Evolutionary conservation across 2,329 filamentous ascomycete genomes (phyloP), one percentile per base, ranked within the genome.

Genomic region (Fusarium compactum): DNA sequence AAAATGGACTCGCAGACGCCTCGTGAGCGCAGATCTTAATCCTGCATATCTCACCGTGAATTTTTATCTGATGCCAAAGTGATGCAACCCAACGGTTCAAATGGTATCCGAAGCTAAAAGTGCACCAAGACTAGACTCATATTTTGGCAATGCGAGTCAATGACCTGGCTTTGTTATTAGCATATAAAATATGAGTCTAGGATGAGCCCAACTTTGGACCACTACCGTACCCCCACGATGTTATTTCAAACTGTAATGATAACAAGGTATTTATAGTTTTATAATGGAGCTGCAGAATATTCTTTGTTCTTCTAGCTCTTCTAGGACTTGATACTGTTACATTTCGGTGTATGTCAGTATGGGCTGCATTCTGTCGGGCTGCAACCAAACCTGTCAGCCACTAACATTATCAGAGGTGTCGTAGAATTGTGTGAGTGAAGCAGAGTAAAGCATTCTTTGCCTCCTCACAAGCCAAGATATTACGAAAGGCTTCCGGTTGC

Each of bases 1-100:
- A 48, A 43, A 6, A 27, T 41, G 32, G 32, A 67, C 40, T 34
- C 57, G 55, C 46, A 24, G 54, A 45, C 45, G 34, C 55, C 43
- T 38, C 48, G 34, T 61, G 59, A 71, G 45, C 25, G 68, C 68
- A 65, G 68, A 70, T 69, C 68, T 65, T 15, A 43, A 57, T 47
- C 45, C 56, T 47, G 63, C 54, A 58, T 48, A 58, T 58, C 52
- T 71, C 59, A 58, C 52, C 64, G 27, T 53, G 63, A 29, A 57
- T 53, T 57, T 29, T 48, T 41, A 64, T 50, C 48, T 34, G 41
- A 40, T 24, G 7, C 18, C 6, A 29, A 32, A 9, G 22, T 44
- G 24, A 41, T 45, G 46, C 22, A 24, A 40, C 18, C 30, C n/a
- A 24, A 24, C 34, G 8, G 15, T 22, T 51, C n/a, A 41, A 34